Evolutionary conservation across 768 basidiomycete species (phyloP).

Genomic region (Guyanaporus albipodus): DNA sequence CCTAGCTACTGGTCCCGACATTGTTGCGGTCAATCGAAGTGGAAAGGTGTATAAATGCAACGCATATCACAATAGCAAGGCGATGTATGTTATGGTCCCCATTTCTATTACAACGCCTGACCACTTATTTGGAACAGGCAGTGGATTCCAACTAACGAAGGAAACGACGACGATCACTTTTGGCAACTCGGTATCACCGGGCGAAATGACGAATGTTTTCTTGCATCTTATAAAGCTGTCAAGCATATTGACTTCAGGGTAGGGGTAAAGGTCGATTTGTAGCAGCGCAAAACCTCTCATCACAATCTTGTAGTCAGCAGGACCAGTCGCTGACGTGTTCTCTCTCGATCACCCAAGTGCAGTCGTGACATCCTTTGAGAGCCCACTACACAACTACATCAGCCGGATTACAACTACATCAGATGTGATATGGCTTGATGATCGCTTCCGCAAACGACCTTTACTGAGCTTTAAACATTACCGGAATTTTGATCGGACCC

Average conservation of each 20-base stretch:
- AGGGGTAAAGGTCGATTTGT: conserved; percentile 13
- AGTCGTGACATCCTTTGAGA: conserved; percentile 53
- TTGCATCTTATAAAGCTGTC: conserved; percentile 45
- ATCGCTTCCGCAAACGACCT: conserved; percentile 52
- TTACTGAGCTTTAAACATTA: conserved; percentile 60
- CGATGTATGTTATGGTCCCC: conserved; percentile 36
- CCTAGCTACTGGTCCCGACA: conserved; percentile 28
- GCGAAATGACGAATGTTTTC: conserved; percentile 37
- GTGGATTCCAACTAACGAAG: conserved; percentile 9
- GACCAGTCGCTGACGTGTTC: conserved; percentile 32
- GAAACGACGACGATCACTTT: conserved; percentile 34
- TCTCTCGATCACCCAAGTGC: conserved; percentile 32
- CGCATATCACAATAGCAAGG: conserved; percentile 34
- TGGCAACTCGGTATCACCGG: conserved; percentile 48
- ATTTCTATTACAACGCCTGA: conserved; percentile 1
- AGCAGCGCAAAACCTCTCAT: conserved; percentile 8
- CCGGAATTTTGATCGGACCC: conserved; percentile 55
- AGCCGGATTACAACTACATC: conserved; percentile 57
- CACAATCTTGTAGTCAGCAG: conserved; percentile 28
- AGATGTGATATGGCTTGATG: conserved; percentile 68
- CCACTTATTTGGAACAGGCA: conserved; percentile 18
- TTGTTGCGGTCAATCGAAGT: conserved; percentile 44
- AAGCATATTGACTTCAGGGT: conserved; percentile 57
- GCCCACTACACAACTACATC: conserved; percentile 39
- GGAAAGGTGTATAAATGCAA: conserved; percentile 51